A percentile compares a stretch with the other conserved stretches of the same genome.
These are phyloP conservation scores for Didymella segeticola DNA, from an alignment of 2,329 filamentous ascomycete genomes.

Conservation along the genomic window DNA sequence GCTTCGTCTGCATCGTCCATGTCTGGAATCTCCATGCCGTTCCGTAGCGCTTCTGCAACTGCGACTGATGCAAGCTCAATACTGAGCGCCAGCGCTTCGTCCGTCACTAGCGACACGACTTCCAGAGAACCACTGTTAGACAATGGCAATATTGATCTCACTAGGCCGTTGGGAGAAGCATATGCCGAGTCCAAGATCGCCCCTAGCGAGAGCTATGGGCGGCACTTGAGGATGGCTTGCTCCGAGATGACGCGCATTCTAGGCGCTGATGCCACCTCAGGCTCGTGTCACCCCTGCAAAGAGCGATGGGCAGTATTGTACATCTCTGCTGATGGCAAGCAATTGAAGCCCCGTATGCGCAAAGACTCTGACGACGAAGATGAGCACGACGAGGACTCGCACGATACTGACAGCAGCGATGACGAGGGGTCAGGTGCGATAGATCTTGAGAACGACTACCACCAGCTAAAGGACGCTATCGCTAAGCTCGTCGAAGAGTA, in stretches of 20 bases:
- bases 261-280: slow-evolving; percentile 69
- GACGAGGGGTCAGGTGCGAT: slow-evolving; percentile 54
- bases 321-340: slow-evolving; percentile 74
- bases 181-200: slow-evolving; percentile 57
- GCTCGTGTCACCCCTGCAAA: slow-evolving; percentile 77
- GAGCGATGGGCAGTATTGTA: slow-evolving; percentile 86
- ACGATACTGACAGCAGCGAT: slow-evolving; percentile 58
- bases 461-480: slow-evolving; percentile 80
- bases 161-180: slow-evolving; percentile 32
- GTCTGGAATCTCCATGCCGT: slow-evolving; percentile 56
- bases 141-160: slow-evolving; percentile 28
- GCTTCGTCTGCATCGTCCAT: slow-evolving; percentile 58
- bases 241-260: slow-evolving; percentile 74
- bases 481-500: slow-evolving; percentile 82
- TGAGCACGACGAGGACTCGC: slow-evolving; percentile 66
- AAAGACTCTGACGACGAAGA: slow-evolving; percentile 71
- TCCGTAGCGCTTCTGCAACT: slow-evolving; percentile 61
- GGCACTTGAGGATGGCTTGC: slow-evolving; percentile 68
- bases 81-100: slow-evolving; percentile 75
- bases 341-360: slow-evolving; percentile 73
- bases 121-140: slow-evolving; percentile 70
- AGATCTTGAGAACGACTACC: slow-evolving; percentile 79
- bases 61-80: slow-evolving; percentile 70
- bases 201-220: slow-evolving; percentile 51
- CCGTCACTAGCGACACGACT: slow-evolving; percentile 74